A percentile compares a stretch with the other conserved stretches of the same genome.
phyloP scores from a whole-genome alignment of 345 rosid species.

The Citrus unshiu region DNA sequence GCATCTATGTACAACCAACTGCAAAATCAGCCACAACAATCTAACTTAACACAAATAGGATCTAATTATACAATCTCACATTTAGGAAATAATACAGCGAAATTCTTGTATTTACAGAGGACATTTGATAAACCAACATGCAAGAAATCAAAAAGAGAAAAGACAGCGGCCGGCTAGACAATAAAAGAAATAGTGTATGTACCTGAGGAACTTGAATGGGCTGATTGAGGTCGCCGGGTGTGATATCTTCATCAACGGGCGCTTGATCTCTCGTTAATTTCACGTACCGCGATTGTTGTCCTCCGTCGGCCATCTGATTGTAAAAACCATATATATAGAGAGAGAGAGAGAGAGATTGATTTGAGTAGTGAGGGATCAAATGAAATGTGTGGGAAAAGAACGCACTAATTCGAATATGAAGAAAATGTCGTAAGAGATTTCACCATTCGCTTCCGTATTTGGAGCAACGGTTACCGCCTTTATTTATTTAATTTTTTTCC shows the following conservation, averaged over 20 bases:
- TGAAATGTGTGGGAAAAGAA: background rate
- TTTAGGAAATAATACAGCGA: too few relatives aligned
- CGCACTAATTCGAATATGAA: background rate
- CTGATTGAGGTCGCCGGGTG: conserved; percentile 93
- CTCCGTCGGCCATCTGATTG: conserved; percentile 55
- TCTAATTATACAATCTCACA: too few relatives aligned
- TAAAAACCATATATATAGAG: background rate
- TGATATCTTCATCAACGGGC: conserved; percentile 61
- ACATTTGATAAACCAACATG: background rate
- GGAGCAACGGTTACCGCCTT: background rate
- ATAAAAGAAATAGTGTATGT: background rate
- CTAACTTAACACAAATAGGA: background rate
- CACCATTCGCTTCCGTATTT: background rate
- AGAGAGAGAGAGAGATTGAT: too few relatives aligned
- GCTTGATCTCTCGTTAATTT: conserved; percentile 59
- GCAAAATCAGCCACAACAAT: conserved; percentile 6
- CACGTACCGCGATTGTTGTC: conserved; percentile 60
- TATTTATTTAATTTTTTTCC: too few relatives aligned
- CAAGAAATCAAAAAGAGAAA: background rate
- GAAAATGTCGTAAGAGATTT: background rate
- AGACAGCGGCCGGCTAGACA: background rate
- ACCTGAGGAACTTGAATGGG: conserved; percentile 89
- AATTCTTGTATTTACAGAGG: background rate
- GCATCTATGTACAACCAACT: conserved; percentile 63
- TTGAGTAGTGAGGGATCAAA: background rate